Evolutionary conservation across 805 yeast species (phyloP).

Genomic region (Torulaspora delbrueckii): DNA sequence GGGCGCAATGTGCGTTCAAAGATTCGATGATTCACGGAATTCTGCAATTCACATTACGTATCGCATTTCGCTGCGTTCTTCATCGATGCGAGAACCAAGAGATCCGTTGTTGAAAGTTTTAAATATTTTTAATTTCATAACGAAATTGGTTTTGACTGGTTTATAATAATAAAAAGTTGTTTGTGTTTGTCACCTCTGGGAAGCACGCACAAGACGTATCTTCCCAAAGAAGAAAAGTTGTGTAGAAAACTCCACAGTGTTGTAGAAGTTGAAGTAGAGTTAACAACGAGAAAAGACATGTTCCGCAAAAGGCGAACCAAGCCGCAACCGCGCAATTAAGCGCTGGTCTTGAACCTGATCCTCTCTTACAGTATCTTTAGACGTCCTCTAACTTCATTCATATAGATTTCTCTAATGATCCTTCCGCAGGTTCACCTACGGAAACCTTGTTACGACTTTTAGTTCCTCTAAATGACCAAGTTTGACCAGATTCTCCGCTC

Average conservation of each 20-base stretch:
- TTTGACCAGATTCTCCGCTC: constrained; percentile 39
- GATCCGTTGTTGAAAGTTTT: constrained; percentile 42
- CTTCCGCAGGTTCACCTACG: constrained; percentile 41
- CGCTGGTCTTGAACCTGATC: constrained; percentile 20
- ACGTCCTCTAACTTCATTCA: constrained; percentile 9
- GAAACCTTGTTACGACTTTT: constrained; percentile 44
- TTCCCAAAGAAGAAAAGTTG: constrained; percentile 17
- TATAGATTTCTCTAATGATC: constrained; percentile 35
- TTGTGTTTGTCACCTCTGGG: constrained; percentile 21
- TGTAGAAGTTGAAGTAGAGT: constrained; percentile 13
- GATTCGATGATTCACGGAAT: constrained; percentile 42
- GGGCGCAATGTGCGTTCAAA: constrained; percentile 46
- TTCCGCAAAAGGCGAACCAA: constrained; percentile 3
- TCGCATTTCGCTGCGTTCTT: constrained; percentile 45
- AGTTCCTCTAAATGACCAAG: constrained; percentile 45
- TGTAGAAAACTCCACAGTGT: constrained; percentile 23
- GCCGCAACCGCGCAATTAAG: constrained; percentile 31
- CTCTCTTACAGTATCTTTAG: constrained; percentile 1
- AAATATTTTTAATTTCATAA: constrained; percentile 26
- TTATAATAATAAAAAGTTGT: constrained; percentile 16
- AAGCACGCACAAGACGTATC: constrained; percentile 2
- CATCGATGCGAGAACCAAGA: constrained; percentile 44
- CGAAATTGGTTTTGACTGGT: constrained; percentile 18
- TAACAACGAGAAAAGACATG: constrained; percentile 3
- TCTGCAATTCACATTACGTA: constrained; percentile 38